phyloP scores from a whole-genome alignment of 2,329 filamentous ascomycete species.

The Colletotrichum eremochloae region DNA sequence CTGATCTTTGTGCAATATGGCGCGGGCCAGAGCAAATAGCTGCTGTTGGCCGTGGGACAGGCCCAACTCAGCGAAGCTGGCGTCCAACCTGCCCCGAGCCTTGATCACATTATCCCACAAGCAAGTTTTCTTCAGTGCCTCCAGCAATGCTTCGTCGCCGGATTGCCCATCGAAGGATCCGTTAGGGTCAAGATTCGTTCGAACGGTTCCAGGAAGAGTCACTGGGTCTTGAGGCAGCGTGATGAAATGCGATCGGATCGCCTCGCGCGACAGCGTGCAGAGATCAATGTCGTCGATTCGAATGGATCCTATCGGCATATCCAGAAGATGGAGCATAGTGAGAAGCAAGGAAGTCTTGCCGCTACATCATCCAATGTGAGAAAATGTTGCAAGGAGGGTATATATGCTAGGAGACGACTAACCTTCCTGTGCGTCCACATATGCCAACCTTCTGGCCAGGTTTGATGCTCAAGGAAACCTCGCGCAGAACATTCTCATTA shows the following conservation, averaged over 20 bases:
- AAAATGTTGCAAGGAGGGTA: background rate
- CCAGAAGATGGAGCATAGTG: slow-evolving; percentile 61
- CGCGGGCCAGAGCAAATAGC: slow-evolving; percentile 50
- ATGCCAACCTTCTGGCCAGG: slow-evolving; percentile 52
- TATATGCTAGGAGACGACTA: background rate
- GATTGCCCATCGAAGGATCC: slow-evolving; percentile 37
- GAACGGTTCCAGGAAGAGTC: slow-evolving; percentile 37
- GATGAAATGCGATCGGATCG: slow-evolving; percentile 41
- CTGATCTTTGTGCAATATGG: slow-evolving; percentile 46
- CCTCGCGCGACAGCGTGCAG: slow-evolving; percentile 32
- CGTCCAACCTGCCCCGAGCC: slow-evolving; percentile 30
- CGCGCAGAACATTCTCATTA: slow-evolving; percentile 43
- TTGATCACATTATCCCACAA: slow-evolving; percentile 34
- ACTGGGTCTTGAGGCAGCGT: slow-evolving; percentile 43
- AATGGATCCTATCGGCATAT: slow-evolving; percentile 54
- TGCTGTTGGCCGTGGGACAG: slow-evolving; percentile 52
- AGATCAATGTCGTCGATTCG: slow-evolving; percentile 48
- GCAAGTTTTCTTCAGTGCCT: slow-evolving; percentile 33
- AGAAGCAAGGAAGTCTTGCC: slow-evolving; percentile 45
- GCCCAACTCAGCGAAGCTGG: background rate
- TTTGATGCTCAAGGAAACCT: slow-evolving; percentile 47
- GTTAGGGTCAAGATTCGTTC: slow-evolving; percentile 44
- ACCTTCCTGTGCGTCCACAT: slow-evolving; percentile 53
- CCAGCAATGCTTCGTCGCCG: slow-evolving; percentile 41
- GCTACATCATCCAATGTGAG: slow-evolving; percentile 16